phyloP scores from a whole-genome alignment of 1,284 basidiomycete species.

The Fomitopsis betulina region DNA sequence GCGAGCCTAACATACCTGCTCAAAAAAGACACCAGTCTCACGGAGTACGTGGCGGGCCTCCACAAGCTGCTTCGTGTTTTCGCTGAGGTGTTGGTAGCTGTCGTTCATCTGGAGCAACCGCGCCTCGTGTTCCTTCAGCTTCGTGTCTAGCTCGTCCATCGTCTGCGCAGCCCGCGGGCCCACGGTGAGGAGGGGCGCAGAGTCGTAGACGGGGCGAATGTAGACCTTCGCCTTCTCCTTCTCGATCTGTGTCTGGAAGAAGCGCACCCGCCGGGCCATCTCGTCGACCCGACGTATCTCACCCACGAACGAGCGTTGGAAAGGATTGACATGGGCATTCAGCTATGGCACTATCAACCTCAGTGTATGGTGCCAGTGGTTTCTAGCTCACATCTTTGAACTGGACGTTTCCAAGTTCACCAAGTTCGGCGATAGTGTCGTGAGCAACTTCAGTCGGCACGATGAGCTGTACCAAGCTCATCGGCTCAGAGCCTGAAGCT shows the following conservation, averaged over 20 bases:
- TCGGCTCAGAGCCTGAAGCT: slow-evolving; percentile 80
- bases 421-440: slow-evolving; percentile 92
- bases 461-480: slow-evolving; percentile 98
- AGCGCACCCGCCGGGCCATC: slow-evolving; percentile 91
- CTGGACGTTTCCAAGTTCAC: slow-evolving; percentile 93
- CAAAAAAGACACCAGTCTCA: slow-evolving; percentile 97
- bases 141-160: slow-evolving; percentile 90
- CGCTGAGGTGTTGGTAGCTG: slow-evolving; percentile 87
- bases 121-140: slow-evolving; percentile 84
- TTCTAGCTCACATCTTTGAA: slow-evolving; percentile 87
- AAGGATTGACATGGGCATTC: slow-evolving; percentile 93
- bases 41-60: slow-evolving; percentile 92
- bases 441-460: slow-evolving; percentile 97
- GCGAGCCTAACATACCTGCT: slow-evolving; percentile 51
- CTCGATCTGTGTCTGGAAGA: slow-evolving; percentile 85
- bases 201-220: slow-evolving; percentile 79
- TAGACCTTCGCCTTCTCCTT: slow-evolving; percentile 81
- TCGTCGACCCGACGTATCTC: slow-evolving; percentile 95
- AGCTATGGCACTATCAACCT: slow-evolving; percentile 47
- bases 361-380: not conserved
- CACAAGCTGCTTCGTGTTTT: slow-evolving; percentile 82
- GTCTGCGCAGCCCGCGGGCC: slow-evolving; percentile 90
- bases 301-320: slow-evolving; percentile 97
- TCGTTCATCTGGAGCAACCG: slow-evolving; percentile 91
- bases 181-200: slow-evolving; percentile 77